phyloP scores from a whole-genome alignment of 352 stramenopile species.

The Sclerospora graminicola region DNA sequence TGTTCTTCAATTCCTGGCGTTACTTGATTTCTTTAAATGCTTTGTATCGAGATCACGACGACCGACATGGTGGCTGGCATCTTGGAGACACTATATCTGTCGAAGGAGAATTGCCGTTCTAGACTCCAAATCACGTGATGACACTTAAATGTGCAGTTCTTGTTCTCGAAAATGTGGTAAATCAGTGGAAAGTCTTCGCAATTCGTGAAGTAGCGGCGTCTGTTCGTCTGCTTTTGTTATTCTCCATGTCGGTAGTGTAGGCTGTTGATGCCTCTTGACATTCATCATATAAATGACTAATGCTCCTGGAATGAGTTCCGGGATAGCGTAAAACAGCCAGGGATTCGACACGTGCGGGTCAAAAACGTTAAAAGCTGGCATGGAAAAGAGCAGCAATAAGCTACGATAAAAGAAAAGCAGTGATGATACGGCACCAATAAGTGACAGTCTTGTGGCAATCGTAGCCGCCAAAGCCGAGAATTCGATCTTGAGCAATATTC shows the following conservation, averaged over 20 bases:
- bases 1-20: too few species aligned
- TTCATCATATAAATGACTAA: conserved; percentile 79
- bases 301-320: conserved; percentile 53
- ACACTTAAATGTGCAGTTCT: conserved; percentile 84
- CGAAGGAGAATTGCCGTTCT: too few species aligned
- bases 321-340: conserved; percentile 71
- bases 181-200: conserved; percentile 23
- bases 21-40: too few species aligned
- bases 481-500: conserved; percentile 62
- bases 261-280: conserved; percentile 32
- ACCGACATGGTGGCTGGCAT: too few species aligned
- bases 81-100: too few species aligned
- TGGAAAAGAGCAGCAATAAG: conserved; percentile 50
- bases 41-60: too few species aligned
- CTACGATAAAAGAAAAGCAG: conserved; percentile 55
- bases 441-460: conserved; percentile 43
- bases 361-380: conserved; percentile 58
- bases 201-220: conserved; percentile 39
- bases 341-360: conserved; percentile 57
- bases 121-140: too few species aligned
- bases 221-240: conserved; percentile 27
- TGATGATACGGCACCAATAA: conserved; percentile 41
- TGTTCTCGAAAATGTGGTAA: conserved; percentile 48
- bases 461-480: conserved; percentile 51
- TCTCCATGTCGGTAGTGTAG: conserved; percentile 7